Evolutionary conservation across 192 early-diverging fungal genomes (phyloP).

Genomic region (Bifiguratus adelaidae): DNA sequence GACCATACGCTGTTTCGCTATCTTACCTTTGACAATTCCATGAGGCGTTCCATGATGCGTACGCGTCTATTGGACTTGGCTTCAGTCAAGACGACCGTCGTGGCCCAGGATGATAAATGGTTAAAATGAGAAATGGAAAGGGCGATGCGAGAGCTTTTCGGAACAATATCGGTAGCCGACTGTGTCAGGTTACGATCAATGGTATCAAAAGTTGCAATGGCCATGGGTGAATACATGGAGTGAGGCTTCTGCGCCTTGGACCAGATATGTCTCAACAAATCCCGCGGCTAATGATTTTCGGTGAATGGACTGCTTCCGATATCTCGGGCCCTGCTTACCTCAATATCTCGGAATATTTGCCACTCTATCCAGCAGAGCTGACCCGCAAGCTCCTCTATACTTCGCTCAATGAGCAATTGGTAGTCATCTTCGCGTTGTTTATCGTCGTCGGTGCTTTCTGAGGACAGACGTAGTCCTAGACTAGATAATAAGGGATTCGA

Average conservation of each 20-base stretch:
- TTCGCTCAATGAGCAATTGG: conserved; percentile 36
- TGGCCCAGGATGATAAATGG: conserved; percentile 64
- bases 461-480: not conserved
- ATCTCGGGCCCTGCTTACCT: conserved; percentile 22
- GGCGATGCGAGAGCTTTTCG: conserved; percentile 24
- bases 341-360: conserved; percentile 49
- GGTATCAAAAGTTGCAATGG: not conserved
- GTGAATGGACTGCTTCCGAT: not conserved
- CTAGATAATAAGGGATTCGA: no score
- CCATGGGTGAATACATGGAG: not conserved
- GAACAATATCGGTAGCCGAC: not conserved
- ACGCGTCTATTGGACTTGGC: conserved; percentile 48
- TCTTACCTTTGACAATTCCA: conserved; percentile 52
- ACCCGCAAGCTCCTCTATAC: conserved; percentile 43
- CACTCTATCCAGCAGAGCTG: conserved; percentile 58
- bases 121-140: conserved; percentile 62
- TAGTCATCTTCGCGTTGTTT: not conserved
- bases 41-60: conserved; percentile 55
- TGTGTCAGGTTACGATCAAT: not conserved
- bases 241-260: conserved; percentile 15
- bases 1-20: not conserved
- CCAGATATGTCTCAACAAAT: conserved; percentile 49
- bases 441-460: not conserved
- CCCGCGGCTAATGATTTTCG: conserved; percentile 32
- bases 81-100: conserved; percentile 52